Percentiles rank a stretch among this genome's conserved stretches.
phyloP scores from a whole-genome alignment of 768 basidiomycete species.

The Kwoniella sp. region DNA sequence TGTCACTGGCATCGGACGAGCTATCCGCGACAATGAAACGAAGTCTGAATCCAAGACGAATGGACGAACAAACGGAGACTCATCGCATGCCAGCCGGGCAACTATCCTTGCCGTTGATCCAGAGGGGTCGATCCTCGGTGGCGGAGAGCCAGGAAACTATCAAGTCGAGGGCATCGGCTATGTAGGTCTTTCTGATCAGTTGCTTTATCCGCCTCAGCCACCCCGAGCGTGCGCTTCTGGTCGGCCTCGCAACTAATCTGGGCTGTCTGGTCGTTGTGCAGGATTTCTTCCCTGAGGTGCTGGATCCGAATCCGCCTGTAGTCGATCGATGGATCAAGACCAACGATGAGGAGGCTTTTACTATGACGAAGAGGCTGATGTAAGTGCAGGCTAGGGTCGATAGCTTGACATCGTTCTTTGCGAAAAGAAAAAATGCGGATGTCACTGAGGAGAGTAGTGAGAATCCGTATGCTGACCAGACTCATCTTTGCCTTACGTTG shows the following conservation, averaged over 20 bases:
- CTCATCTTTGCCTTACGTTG: neutral
- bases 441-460: too few species aligned
- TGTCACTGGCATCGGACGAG: constrained; percentile 67
- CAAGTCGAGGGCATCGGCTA: constrained; percentile 91
- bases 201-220: neutral
- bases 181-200: constrained; percentile 21
- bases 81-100: constrained; percentile 6
- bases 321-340: constrained; percentile 79
- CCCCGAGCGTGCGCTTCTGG: neutral
- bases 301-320: constrained; percentile 64
- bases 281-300: constrained; percentile 86
- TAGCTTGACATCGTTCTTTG: neutral
- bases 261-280: constrained; percentile 14
- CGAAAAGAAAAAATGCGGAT: too few species aligned
- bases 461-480: neutral
- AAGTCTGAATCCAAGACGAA: constrained; percentile 40
- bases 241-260: neutral
- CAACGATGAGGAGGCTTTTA: constrained; percentile 76
- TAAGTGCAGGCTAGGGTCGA: too few species aligned
- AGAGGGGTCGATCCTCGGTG: constrained; percentile 83
- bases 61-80: neutral
- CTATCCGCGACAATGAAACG: constrained; percentile 32
- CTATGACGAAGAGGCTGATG: constrained; percentile 73
- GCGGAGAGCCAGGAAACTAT: constrained; percentile 64
- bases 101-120: constrained; percentile 86